phyloP scores from a whole-genome alignment of 306 rosid genomes.

The Medicago truncatula region DNA sequence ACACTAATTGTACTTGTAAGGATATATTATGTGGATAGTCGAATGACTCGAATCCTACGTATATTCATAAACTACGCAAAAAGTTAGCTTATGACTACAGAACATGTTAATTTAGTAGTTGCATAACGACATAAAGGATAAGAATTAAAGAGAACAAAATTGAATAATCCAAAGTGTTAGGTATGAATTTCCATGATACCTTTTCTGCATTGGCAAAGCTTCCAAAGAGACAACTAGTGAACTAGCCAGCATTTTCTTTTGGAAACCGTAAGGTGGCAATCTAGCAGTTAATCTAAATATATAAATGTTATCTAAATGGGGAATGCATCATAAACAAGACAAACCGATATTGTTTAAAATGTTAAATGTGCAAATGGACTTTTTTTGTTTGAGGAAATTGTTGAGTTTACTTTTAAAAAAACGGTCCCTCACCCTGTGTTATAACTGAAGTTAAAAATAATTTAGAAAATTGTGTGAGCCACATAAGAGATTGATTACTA shows the following conservation, averaged over 20 bases:
- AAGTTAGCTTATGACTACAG: slow-evolving; percentile 19
- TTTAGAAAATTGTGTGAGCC: no score
- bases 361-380: no score
- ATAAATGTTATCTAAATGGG: slow-evolving; percentile 37
- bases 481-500: no score
- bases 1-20: no score
- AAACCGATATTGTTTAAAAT: no score
- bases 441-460: no score
- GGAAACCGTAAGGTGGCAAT: slow-evolving; percentile 39
- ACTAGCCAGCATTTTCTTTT: slow-evolving; percentile 22
- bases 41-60: slow-evolving; percentile 7
- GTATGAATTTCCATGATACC: slow-evolving; percentile 39
- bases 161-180: slow-evolving; percentile 43
- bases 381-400: no score
- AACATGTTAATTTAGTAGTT: slow-evolving; percentile 32
- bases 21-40: no score
- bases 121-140: slow-evolving; percentile 20
- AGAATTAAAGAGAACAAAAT: slow-evolving; percentile 23
- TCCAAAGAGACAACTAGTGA: slow-evolving; percentile 43
- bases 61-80: slow-evolving; percentile 11
- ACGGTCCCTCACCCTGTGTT: no score
- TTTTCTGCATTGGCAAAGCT: slow-evolving; percentile 29
- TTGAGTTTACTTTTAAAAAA: no score
- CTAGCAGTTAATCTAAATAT: slow-evolving; percentile 12
- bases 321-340: background rate